Percentiles rank a stretch among this genome's conserved stretches.
phyloP scores from a whole-genome alignment of 2,329 filamentous ascomycete species.

The Scytalidium lignicola region DNA sequence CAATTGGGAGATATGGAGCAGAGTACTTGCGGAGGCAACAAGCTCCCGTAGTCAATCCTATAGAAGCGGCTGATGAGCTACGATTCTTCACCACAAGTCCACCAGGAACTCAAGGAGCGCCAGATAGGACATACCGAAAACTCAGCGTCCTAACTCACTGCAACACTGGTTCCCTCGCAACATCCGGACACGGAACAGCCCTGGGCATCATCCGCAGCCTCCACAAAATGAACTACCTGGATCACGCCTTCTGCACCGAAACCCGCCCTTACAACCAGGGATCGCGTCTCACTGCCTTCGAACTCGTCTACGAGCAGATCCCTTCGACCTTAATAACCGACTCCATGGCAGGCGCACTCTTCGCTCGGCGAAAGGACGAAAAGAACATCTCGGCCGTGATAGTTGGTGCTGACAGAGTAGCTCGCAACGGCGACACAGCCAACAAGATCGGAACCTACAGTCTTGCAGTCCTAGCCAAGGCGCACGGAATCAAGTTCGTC shows the following conservation, averaged over 20 bases:
- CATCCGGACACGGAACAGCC: conserved; percentile 95
- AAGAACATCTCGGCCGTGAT: conserved; percentile 79
- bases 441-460: conserved; percentile 98
- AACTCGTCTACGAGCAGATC: conserved; percentile 90
- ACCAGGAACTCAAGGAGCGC: conserved; percentile 32
- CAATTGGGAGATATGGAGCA: conserved; percentile 78
- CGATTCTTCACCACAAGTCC: conserved; percentile 31
- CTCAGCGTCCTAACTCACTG: conserved; percentile 94
- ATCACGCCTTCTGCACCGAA: conserved; percentile 92
- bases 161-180: conserved; percentile 95
- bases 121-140: conserved; percentile 41
- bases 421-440: conserved; percentile 93
- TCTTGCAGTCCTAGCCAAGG: conserved; percentile 80
- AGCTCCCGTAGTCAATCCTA: conserved; percentile 17
- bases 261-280: conserved; percentile 98
- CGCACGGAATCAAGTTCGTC: conserved; percentile 89
- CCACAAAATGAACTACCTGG: conserved; percentile 57
- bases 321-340: conserved; percentile 90
- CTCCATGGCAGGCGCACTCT: conserved; percentile 89
- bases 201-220: conserved; percentile 89
- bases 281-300: conserved; percentile 88
- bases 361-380: conserved; percentile 55
- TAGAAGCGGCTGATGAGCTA: conserved; percentile 17
- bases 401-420: conserved; percentile 91
- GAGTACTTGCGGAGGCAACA: conserved; percentile 61